Conservation (phyloP, 116 monocot species). For the Phalaenopsis hybrid region DNA sequence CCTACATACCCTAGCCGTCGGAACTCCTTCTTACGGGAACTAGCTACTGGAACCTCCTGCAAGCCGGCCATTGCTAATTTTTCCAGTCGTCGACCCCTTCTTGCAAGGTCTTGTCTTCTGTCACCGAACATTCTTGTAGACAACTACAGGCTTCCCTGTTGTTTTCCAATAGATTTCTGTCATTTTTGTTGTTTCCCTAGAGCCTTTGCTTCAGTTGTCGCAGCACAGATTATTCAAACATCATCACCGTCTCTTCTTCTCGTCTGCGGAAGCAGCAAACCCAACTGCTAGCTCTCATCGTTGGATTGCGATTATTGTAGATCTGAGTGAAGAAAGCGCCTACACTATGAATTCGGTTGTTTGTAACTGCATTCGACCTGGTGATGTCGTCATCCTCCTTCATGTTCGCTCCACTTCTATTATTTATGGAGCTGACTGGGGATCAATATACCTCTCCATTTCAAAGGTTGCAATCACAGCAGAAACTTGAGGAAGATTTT, state of each 20-base stretch:
- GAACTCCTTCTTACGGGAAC: too few relatives aligned
- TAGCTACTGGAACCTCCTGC: too few relatives aligned
- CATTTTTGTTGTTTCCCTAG: too few relatives aligned
- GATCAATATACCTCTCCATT: constrained; percentile 24
- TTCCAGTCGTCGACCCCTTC: too few relatives aligned
- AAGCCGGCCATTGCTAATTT: too few relatives aligned
- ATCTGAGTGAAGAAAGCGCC: constrained; percentile 66
- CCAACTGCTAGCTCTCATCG: constrained; percentile 1
- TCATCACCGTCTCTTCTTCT: constrained; percentile 45
- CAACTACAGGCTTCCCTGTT: too few relatives aligned
- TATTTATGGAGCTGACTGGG: constrained; percentile 65
- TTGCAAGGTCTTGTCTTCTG: too few relatives aligned
- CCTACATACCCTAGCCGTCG: too few relatives aligned
- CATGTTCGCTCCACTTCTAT: constrained; percentile 51
- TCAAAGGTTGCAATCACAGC: constrained; percentile 9
- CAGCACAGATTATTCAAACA: constrained; percentile 33
- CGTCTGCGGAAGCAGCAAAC: constrained; percentile 14
- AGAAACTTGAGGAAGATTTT: too few relatives aligned
- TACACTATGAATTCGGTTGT: constrained; percentile 68
- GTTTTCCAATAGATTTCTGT: too few relatives aligned
- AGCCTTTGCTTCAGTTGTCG: not conserved
- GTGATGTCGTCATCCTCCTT: constrained; percentile 59
- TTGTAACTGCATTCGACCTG: constrained; percentile 10
- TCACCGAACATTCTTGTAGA: too few relatives aligned
- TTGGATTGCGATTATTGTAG: constrained; percentile 67